These are phyloP conservation scores for Lentinus tigrinus DNA, from an alignment of 768 basidiomycete genomes.

Conservation along the genomic window DNA sequence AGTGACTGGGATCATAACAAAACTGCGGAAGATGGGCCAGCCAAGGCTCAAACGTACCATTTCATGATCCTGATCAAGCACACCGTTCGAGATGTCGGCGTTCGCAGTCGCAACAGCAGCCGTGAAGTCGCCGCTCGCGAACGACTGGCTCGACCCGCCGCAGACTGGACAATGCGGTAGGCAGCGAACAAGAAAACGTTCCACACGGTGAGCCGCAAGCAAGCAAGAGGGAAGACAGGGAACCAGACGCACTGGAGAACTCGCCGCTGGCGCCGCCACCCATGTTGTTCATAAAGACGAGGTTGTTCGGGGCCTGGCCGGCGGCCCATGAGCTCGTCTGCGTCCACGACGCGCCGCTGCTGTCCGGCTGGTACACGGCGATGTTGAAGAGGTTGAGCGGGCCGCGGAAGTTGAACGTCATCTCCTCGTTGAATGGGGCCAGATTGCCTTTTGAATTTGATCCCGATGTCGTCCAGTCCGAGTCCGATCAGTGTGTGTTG, in stretches of 20 bases:
- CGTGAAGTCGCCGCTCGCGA: constrained; percentile 25
- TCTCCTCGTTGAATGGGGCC: constrained; percentile 29
- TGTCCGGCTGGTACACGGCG: constrained; percentile 29
- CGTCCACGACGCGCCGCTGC: constrained; percentile 23
- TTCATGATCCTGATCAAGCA: constrained; percentile 8
- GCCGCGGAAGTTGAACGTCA: constrained; percentile 29
- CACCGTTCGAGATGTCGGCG: constrained; percentile 15
- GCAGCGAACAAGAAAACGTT: background rate
- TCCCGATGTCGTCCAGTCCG: background rate
- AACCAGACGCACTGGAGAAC: constrained; percentile 25
- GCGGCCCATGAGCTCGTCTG: constrained; percentile 23
- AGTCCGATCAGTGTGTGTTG: background rate
- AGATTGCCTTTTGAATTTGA: constrained; percentile 17
- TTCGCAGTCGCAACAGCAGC: constrained; percentile 24
- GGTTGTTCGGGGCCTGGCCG: constrained; percentile 21
- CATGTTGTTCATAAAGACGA: constrained; percentile 32
- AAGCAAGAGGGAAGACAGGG: background rate
- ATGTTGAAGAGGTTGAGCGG: constrained; percentile 28
- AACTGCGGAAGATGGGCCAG: too few species aligned
- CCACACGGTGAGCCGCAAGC: background rate
- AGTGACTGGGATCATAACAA: too few species aligned
- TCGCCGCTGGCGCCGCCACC: constrained; percentile 26
- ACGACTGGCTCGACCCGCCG: constrained; percentile 29
- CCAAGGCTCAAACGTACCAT: constrained; percentile 11
- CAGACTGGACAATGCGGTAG: constrained; percentile 25